A percentile compares a stretch with the other conserved stretches of the same genome.
These are phyloP conservation scores for Musa balbisiana DNA, from an alignment of 202 grass and related monocot genomes.

Conservation along the genomic window DNA sequence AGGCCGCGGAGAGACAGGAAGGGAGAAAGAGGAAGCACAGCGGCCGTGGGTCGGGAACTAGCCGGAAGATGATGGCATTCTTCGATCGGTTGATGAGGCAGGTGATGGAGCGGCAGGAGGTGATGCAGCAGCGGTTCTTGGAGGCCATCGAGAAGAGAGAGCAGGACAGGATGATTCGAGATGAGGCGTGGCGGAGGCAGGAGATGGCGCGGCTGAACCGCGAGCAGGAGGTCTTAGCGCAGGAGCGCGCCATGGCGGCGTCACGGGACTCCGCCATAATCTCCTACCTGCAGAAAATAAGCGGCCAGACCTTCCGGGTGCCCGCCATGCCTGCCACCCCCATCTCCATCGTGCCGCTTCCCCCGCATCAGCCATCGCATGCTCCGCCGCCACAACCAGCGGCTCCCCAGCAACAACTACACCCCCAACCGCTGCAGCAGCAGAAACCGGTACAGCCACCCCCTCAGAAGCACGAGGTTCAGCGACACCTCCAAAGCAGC, in stretches of 20 bases:
- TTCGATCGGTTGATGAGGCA: constrained; percentile 82
- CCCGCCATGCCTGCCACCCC: background rate
- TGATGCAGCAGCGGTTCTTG: constrained; percentile 78
- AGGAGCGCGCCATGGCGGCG: constrained; percentile 34
- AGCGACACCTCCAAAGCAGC: background rate
- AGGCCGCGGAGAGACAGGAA: constrained; percentile 38
- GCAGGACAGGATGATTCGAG: constrained; percentile 37
- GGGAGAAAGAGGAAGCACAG: constrained; percentile 39
- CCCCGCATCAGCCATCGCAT: background rate
- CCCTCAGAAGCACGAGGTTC: background rate
- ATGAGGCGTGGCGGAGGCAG: constrained; percentile 2
- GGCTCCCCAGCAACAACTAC: background rate
- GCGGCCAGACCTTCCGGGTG: constrained; percentile 35
- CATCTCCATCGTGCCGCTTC: background rate
- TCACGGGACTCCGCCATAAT: constrained; percentile 69
- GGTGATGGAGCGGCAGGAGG: constrained; percentile 92
- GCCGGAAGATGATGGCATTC: constrained; percentile 76
- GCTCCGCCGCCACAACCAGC: background rate
- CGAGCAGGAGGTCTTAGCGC: background rate
- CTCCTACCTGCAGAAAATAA: constrained; percentile 70
- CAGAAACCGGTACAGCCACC: background rate
- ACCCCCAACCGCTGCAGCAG: background rate
- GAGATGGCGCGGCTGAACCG: constrained; percentile 2
- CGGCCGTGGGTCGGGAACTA: constrained; percentile 9
- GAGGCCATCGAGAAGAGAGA: constrained; percentile 83